phyloP scores from a whole-genome alignment of 345 rosid species.

The Lumnitzera littorea region DNA sequence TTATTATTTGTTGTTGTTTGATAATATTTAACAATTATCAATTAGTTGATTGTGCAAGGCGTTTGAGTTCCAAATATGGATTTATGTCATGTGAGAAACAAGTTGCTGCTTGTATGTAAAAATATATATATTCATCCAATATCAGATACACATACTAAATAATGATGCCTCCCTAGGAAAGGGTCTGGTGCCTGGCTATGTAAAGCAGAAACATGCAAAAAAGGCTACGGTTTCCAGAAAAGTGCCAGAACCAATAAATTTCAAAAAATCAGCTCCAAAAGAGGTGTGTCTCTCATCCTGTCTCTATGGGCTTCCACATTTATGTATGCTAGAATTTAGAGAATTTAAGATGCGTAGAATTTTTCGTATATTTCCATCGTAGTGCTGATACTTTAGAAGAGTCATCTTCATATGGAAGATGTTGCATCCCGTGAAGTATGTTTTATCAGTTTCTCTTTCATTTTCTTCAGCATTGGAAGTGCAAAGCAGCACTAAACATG shows the following conservation, averaged over 20 bases:
- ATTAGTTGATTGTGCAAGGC: too few species aligned
- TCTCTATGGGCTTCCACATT: neutral
- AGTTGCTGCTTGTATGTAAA: too few species aligned
- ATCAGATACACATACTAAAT: too few species aligned
- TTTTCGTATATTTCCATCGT: neutral
- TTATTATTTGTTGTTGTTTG: too few species aligned
- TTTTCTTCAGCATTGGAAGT: neutral
- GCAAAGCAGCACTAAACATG: neutral
- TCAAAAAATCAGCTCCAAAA: constrained; percentile 4
- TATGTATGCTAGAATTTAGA: neutral
- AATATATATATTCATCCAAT: too few species aligned
- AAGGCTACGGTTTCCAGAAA: neutral
- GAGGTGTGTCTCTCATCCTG: constrained; percentile 11
- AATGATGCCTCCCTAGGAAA: constrained; percentile 5
- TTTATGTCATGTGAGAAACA: too few species aligned
- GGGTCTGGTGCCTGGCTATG: constrained; percentile 5
- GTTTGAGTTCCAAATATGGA: too few species aligned
- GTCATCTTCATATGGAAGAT: too few species aligned
- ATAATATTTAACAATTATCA: too few species aligned
- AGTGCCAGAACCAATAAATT: constrained; percentile 6
- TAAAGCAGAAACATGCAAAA: neutral
- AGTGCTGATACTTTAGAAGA: too few species aligned
- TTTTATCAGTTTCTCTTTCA: too few species aligned
- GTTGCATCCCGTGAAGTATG: too few species aligned
- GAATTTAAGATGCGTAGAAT: neutral